Conservation (phyloP, 495 filamentous ascomycete species). For the Acidiella bohemica region DNA sequence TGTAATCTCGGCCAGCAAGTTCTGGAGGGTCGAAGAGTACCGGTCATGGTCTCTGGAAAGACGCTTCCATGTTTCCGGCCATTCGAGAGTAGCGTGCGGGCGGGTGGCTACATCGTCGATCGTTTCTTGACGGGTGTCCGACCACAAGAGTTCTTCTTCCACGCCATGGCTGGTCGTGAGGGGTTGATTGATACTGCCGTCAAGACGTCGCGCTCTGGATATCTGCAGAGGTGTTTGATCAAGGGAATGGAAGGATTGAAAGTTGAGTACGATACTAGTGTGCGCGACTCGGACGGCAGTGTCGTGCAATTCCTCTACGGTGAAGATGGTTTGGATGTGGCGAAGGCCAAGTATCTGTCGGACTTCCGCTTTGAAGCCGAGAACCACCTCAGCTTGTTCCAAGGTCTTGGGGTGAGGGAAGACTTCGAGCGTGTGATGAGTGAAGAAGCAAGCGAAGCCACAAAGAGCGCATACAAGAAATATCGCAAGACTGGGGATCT, state of each 20-base stretch:
- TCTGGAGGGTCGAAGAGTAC: conserved; percentile 86
- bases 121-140: conserved; percentile 97
- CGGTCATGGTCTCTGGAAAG: conserved; percentile 96
- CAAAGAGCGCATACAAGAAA: conserved; percentile 69
- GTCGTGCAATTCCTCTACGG: conserved; percentile 94
- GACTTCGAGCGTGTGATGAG: conserved; percentile 35
- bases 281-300: conserved; percentile 83
- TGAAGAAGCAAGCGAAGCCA: conserved; percentile 41
- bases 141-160: conserved; percentile 98
- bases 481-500: conserved; percentile 54
- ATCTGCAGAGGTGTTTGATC: conserved; percentile 92
- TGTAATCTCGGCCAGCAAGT: conserved; percentile 96
- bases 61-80: conserved; percentile 88
- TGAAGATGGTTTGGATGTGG: conserved; percentile 88
- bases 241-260: conserved; percentile 97
- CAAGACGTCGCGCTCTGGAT: conserved; percentile 93
- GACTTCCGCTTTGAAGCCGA: conserved; percentile 83
- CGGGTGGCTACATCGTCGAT: conserved; percentile 86
- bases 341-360: conserved; percentile 80
- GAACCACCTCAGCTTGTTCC: conserved; percentile 50
- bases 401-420: conserved; percentile 38
- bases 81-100: conserved; percentile 75
- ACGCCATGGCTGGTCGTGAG: conserved; percentile 98
- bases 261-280: conserved; percentile 85
- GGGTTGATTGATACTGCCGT: conserved; percentile 98